Base-by-base conservation (phyloP, 495 filamentous ascomycete species). In the Articulospora tetracladia region DNA sequence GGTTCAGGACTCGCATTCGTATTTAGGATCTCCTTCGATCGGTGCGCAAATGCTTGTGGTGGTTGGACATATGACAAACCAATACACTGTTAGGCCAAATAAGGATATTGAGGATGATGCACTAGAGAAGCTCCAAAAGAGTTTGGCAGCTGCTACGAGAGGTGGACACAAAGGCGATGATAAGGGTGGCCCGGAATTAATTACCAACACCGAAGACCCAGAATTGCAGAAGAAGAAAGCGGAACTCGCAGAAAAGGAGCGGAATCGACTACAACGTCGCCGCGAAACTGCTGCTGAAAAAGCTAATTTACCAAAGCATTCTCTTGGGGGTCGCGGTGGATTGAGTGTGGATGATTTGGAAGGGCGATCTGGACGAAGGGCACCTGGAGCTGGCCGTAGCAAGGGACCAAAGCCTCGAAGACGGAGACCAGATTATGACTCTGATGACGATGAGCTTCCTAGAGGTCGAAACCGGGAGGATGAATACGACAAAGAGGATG, bases 401-500 rank as follows among this genome's bases (percentile, higher is more conserved):
- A 74, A 60, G 76, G 75, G 72, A 68, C 72, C 56, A 70, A 77
- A 58, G 19, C 58, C 57, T 2, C 44, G 57, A 46, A 57, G 50
- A 27, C 57, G 61, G 3, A 57, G 56, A 55, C 56, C 78, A 2
- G 80, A 83, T 44, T 83, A 84, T 36, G 80, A 84, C 63, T 81
- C 80, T 0, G 89, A 96, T 25, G 81, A 84, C 59, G 82, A 83
- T 57, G 84, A 86, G 58, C 76, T 79, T 1, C 82, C 84, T 34
- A 82, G 85, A 10, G 83, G 85, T 2, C 76, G 79, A 24, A 81
- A 79, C 19, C 79, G 82, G 22, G 83, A 90, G 62, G 91, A 97
- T 67, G 89, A 93, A 69, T 97, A 92, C 66, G 88, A 92, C 61
- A 83, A 86, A 67, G 87, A 90, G 24, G 89, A 92, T 64, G 88